Evolutionary conservation across 2,329 filamentous ascomycete genomes (phyloP), one percentile per base, ranked within the genome.

Genomic region (Fusarium temperatum): DNA sequence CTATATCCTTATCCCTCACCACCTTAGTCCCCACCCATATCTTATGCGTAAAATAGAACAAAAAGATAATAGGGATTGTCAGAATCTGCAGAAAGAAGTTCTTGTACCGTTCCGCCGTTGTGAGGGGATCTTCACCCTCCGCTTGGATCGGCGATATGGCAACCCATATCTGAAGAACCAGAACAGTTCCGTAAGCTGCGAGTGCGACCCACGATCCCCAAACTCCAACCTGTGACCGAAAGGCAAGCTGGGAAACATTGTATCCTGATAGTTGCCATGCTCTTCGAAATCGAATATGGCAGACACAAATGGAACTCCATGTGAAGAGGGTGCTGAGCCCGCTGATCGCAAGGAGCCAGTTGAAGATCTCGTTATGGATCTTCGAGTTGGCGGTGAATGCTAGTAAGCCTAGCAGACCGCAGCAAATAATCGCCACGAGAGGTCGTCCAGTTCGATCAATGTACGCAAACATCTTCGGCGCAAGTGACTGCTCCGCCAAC

Each of bases 131-230:
- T 8, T 53, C 35, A 2, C 28, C 56, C 2, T 68, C 59, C 1
- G 47, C 28, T 15, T 59, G 17, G 4, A 96, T 87, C 5, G 95
- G 95, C 78, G 91, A 94, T 8, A 93, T 90, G 30, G 93, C 94
- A 58, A 93, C 91, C 93, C 94, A 98, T 84, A 97, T 95, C 81
- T 98, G 95, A 3, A 93, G 92, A 41, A 92, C 80, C 26, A 98
- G 86, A 26, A 97, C 91, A n/a, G 96, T 83, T 10, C 87, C 67
- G 82, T 97, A 97, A 80, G 97, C 89, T 36, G 85, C 71, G 62
- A 98, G 87, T n/a, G 95, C 95, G 35, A 96, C 73, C 87, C 91
- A 98, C 2, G 94, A 96, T 9, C 95, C 96, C n/a, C 88, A 76
- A 7, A 96, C 84, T 61, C 95, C 95, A 6, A 93, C 89, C 79